Evolutionary conservation across 441 rosid species (phyloP).

Genomic region (Gossypium trilobum): DNA sequence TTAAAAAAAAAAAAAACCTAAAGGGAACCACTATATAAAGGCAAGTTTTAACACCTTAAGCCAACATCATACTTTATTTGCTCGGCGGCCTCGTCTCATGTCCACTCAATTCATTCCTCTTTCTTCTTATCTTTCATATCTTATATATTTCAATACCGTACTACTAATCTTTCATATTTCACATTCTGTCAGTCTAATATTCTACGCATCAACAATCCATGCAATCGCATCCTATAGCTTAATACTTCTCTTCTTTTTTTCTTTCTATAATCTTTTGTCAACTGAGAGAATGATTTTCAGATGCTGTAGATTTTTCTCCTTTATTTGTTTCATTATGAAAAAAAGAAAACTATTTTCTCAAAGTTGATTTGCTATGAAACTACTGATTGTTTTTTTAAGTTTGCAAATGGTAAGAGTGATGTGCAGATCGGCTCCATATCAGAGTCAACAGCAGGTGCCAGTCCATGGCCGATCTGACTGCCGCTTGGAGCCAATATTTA

Average conservation of each 20-base stretch:
- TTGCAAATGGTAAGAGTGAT: neutral
- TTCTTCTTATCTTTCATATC: too few relatives aligned
- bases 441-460: slow-evolving; percentile 31
- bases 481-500: slow-evolving; percentile 30
- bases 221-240: neutral
- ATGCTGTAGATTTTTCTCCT: neutral
- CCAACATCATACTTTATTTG: neutral
- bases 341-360: neutral
- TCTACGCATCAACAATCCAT: neutral
- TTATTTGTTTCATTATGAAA: neutral
- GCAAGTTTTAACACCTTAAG: neutral
- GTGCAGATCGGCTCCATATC: slow-evolving; percentile 12
- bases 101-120: too few relatives aligned
- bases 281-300: neutral
- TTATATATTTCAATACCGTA: too few relatives aligned
- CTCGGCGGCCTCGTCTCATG: neutral
- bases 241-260: neutral
- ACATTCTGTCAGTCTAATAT: neutral
- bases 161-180: neutral
- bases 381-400: neutral
- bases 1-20: too few relatives aligned
- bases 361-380: neutral
- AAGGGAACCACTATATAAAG: too few relatives aligned
- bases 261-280: too few relatives aligned
- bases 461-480: slow-evolving; percentile 22